These are phyloP conservation scores for Pistacia vera DNA, from an alignment of 345 rosid genomes.

Conservation along the genomic window DNA sequence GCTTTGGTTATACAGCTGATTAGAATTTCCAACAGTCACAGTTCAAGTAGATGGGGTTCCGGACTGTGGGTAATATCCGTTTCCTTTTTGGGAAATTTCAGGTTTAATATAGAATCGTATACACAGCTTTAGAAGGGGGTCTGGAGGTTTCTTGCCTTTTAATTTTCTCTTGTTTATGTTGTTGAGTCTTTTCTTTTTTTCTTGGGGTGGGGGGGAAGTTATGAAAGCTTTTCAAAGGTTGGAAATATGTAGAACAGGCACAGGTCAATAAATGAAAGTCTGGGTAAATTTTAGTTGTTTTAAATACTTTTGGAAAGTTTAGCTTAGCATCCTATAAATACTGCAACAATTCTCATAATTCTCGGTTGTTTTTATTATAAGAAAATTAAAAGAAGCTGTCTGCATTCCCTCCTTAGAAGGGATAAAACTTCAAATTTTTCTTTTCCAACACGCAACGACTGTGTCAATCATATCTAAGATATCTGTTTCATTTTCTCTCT, in stretches of 20 bases:
- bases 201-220: not conserved
- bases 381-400: not conserved
- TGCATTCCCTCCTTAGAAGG: not conserved
- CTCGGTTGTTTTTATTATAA: constrained; percentile 1
- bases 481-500: not conserved
- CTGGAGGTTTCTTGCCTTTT: constrained; percentile 15
- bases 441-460: not conserved
- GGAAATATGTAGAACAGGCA: constrained; percentile 29
- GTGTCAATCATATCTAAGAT: not conserved
- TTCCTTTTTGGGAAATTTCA: constrained; percentile 27
- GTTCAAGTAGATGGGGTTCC: constrained; percentile 26
- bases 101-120: constrained; percentile 32
- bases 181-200: constrained; percentile 10
- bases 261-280: constrained; percentile 37
- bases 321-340: constrained; percentile 2
- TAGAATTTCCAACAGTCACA: constrained; percentile 18
- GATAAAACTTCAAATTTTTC: not conserved
- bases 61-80: constrained; percentile 33
- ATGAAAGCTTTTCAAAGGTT: constrained; percentile 29
- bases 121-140: constrained; percentile 18
- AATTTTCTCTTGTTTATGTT: constrained; percentile 15
- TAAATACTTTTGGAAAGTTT: constrained; percentile 7
- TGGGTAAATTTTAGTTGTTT: constrained; percentile 19
- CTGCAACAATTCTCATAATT: constrained; percentile 7
- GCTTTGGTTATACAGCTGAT: constrained; percentile 20